Conservation (phyloP, 495 filamentous ascomycete genomes). For the Niebla homalea region DNA sequence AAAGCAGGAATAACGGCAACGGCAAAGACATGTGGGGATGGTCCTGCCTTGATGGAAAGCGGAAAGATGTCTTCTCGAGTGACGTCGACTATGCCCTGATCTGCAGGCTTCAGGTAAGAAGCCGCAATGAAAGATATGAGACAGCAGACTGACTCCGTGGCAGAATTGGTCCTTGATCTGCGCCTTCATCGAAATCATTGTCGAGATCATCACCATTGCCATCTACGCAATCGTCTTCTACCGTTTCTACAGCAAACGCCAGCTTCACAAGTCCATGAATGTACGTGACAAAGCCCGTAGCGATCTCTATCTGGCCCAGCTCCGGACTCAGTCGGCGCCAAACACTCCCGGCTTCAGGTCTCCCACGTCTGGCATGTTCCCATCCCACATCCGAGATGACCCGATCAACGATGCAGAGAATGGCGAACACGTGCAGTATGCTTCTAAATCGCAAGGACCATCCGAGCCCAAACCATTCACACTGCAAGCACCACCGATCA, state of each 20-base stretch:
- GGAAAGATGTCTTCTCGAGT: conserved; percentile 57
- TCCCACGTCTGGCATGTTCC: conserved; percentile 36
- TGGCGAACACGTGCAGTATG: conserved; percentile 38
- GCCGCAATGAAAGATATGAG: background rate
- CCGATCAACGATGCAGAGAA: conserved; percentile 43
- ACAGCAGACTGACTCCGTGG: conserved; percentile 14
- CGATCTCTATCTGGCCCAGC: conserved; percentile 90
- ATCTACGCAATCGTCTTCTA: conserved; percentile 94
- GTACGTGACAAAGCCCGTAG: conserved; percentile 83
- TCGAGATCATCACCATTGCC: conserved; percentile 80
- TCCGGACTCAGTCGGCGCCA: conserved; percentile 80
- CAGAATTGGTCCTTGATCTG: conserved; percentile 94
- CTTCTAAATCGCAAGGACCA: conserved; percentile 26
- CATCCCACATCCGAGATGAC: conserved; percentile 29
- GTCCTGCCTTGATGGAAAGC: conserved; percentile 80
- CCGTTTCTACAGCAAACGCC: conserved; percentile 88
- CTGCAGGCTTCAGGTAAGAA: conserved; percentile 76
- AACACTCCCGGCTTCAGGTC: conserved; percentile 77
- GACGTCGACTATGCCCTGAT: conserved; percentile 83
- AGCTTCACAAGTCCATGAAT: conserved; percentile 92
- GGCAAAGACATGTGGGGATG: conserved; percentile 93
- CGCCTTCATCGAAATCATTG: conserved; percentile 89
- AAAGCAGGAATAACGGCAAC: conserved; percentile 52
- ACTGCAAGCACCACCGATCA: conserved; percentile 69
- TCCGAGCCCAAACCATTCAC: conserved; percentile 54